Evolutionary conservation across 805 yeast species (phyloP).

Genomic region (Schwanniomyces polymorphus): DNA sequence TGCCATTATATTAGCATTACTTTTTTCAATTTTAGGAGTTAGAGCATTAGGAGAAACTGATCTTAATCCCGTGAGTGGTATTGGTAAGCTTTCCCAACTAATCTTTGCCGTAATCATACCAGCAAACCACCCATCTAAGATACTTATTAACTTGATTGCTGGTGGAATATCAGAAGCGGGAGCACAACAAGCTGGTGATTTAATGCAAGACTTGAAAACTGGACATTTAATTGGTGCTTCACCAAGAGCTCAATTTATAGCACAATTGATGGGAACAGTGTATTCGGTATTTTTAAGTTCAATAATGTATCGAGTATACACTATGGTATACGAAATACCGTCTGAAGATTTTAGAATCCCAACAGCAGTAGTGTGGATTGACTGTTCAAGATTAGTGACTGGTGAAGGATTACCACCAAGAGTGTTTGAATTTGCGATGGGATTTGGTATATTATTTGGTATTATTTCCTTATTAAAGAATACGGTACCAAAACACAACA

Average conservation of each 20-base stretch:
- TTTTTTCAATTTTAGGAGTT: conserved; percentile 83
- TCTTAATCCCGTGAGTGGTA: conserved; percentile 94
- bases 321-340: conserved; percentile 81
- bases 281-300: conserved; percentile 83
- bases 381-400: conserved; percentile 88
- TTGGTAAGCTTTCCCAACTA: conserved; percentile 90
- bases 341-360: conserved; percentile 82
- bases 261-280: conserved; percentile 83
- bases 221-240: conserved; percentile 92
- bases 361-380: conserved; percentile 95
- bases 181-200: conserved; percentile 97
- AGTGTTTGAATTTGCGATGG: conserved; percentile 59
- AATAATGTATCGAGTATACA: conserved; percentile 79
- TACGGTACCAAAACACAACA: conserved; percentile 44
- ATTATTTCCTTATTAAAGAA: conserved; percentile 65
- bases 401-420: conserved; percentile 88
- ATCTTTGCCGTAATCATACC: conserved; percentile 84
- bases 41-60: conserved; percentile 97
- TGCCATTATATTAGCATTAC: conserved; percentile 73
- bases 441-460: conserved; percentile 70
- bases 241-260: conserved; percentile 86
- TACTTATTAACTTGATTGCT: conserved; percentile 82
- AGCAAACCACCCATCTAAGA: conserved; percentile 70
- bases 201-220: conserved; percentile 96
- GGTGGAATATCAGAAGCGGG: conserved; percentile 99